A percentile compares a stretch with the other conserved stretches of the same genome.
Conservation (phyloP, 2,329 filamentous ascomycete species). For the Geosmithia putterillii region DNA sequence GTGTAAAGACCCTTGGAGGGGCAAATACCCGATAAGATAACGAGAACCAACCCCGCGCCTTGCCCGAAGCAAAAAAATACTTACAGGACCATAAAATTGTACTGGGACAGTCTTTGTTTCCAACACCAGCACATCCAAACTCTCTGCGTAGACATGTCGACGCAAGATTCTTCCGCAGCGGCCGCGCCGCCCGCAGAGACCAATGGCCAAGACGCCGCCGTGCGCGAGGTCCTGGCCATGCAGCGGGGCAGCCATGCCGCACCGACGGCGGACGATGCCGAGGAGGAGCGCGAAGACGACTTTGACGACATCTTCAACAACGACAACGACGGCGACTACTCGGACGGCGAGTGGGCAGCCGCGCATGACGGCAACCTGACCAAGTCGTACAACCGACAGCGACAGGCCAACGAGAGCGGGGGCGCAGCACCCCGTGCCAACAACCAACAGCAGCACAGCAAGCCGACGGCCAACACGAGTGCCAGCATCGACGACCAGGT, state of each 20-base stretch:
- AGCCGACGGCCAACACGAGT: conserved; percentile 66
- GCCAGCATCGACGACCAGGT: conserved; percentile 81
- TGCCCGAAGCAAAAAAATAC: too few relatives aligned
- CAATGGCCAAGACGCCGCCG: conserved; percentile 27
- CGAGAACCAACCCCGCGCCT: too few relatives aligned
- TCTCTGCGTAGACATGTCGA: conserved; percentile 7
- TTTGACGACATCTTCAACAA: conserved; percentile 25
- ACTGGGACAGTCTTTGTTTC: too few relatives aligned
- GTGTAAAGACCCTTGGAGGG: too few relatives aligned
- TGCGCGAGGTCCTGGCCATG: conserved; percentile 17
- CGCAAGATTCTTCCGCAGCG: conserved; percentile 6
- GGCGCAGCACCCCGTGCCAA: conserved; percentile 58
- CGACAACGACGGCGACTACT: conserved; percentile 46
- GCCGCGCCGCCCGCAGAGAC: conserved; percentile 23
- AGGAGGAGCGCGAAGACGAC: conserved; percentile 22
- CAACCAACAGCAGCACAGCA: conserved; percentile 57
- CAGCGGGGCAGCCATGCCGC: conserved; percentile 6
- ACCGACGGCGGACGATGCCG: conserved; percentile 13
- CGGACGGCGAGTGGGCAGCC: conserved; percentile 44
- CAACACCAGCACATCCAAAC: too few relatives aligned
- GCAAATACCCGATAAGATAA: too few relatives aligned
- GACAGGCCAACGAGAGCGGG: conserved; percentile 42
- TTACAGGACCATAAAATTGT: too few relatives aligned
- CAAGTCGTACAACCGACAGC: conserved; percentile 80
- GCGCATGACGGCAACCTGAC: conserved; percentile 57